Evolutionary conservation across 2,329 filamentous ascomycete genomes (phyloP), one percentile per base, ranked within the genome.

Genomic region (Tolypocladium ophioglossoides): DNA sequence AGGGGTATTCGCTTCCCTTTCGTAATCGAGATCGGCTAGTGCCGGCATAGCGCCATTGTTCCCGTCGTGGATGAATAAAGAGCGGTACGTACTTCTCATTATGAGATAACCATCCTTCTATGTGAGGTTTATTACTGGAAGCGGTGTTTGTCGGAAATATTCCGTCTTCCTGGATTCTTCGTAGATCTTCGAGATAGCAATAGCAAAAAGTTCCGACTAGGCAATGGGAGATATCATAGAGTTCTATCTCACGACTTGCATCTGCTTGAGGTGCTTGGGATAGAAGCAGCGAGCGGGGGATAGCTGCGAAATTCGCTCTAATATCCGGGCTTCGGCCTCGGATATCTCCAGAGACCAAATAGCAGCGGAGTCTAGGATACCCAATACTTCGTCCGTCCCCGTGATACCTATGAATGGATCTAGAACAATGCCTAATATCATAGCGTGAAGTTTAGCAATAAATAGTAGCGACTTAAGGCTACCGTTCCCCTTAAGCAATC

Each of bases 381-480:
- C 56, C 0, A 83, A 59, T 0, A 79, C 77, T 37, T 76, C 64
- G 59, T 83, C 79, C 0, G 77, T 79, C 0, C 81, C 80, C 0
- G 78, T 83, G 7, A 65, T 63, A 0, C 58, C 49, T 0, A 75
- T 82, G 1, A 82, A 63, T 0, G 64, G 64, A 58, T 83, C 79
- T 0, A 74, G 72, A 0, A 80, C 61, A 38, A 69, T 76, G 47
- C 72, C 68, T 0, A 78, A 77, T 0, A 80, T 83, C 0, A 80
- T 52, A 0, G 75, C 78, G 58, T 83, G 78, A 0, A 84, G 64
- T 37, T 76, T 74, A 8, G 66, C 68, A 0, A 80, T 65, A 24
- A 74, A 70, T 0, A 85, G 67, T 51, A 76, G 77, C 61, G 77
- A 78, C 16, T 73, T 68, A 0, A 83, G 55, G 16, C 68, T 75